Evolutionary conservation across 1,284 basidiomycete species (phyloP).

Genomic region (Cutaneotrichosporon cutaneum): DNA sequence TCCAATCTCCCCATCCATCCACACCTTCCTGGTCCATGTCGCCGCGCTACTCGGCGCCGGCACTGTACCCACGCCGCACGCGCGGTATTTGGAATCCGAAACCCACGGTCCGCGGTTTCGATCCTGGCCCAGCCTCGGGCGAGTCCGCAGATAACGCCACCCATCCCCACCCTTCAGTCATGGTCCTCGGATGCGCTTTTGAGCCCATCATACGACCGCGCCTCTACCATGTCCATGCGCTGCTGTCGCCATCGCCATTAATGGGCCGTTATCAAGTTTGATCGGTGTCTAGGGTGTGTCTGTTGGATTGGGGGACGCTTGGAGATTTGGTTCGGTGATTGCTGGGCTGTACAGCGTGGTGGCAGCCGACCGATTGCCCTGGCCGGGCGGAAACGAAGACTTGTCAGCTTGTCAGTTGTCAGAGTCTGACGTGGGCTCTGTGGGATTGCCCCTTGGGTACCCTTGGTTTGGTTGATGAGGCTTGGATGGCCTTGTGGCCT

Average conservation of each 20-base stretch:
- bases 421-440: no score
- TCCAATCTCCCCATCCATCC: constrained; percentile 11
- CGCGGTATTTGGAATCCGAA: neutral
- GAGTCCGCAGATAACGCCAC: constrained; percentile 10
- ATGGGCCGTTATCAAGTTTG: neutral
- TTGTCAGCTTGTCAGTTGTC: no score
- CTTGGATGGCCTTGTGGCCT: no score
- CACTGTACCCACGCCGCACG: constrained; percentile 6
- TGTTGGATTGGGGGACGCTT: neutral
- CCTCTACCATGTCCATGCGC: neutral
- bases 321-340: neutral
- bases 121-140: neutral
- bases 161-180: neutral
- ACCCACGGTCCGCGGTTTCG: neutral
- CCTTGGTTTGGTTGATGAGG: no score
- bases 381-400: no score
- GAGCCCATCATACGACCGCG: neutral
- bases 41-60: constrained; percentile 4
- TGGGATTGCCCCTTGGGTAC: no score
- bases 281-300: neutral
- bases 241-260: neutral
- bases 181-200: neutral
- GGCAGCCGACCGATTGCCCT: no score
- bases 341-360: neutral
- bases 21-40: constrained; percentile 40